Conservation (phyloP, 805 yeast genomes). For the Candida mattraensis region DNA sequence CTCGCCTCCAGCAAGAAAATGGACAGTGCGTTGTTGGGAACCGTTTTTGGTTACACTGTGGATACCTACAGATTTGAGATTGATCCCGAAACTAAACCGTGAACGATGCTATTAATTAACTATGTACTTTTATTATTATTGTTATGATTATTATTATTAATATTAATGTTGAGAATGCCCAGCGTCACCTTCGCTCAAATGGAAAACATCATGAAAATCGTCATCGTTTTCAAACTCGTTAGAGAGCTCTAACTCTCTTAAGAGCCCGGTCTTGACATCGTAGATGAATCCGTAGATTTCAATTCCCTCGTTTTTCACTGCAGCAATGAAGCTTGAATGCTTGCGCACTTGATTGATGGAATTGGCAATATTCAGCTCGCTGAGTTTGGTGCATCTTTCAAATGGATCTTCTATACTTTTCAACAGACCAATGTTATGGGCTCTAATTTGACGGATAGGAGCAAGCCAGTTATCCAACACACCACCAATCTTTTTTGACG, state of each 20-base stretch:
- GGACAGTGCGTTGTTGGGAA: conserved; percentile 12
- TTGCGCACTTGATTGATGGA: conserved; percentile 68
- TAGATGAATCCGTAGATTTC: conserved; percentile 83
- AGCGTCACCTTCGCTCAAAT: conserved; percentile 19
- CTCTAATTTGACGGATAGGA: conserved; percentile 67
- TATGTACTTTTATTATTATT: conserved; percentile 9
- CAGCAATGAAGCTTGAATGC: conserved; percentile 68
- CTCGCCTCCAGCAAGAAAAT: conserved; percentile 26
- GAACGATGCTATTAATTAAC: background rate
- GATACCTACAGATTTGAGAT: conserved; percentile 19
- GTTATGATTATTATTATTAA: conserved; percentile 1
- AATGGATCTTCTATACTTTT: conserved; percentile 49
- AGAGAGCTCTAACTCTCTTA: conserved; percentile 38
- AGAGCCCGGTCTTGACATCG: conserved; percentile 74
- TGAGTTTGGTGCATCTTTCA: conserved; percentile 58
- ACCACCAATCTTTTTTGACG: conserved; percentile 63
- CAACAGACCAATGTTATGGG: conserved; percentile 52
- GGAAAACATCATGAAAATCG: conserved; percentile 28
- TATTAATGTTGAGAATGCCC: conserved; percentile 10
- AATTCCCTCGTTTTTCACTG: conserved; percentile 58
- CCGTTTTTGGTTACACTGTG: conserved; percentile 20
- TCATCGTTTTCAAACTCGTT: conserved; percentile 23
- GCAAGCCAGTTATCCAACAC: conserved; percentile 72
- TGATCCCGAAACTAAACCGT: conserved; percentile 1
- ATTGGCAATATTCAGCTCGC: conserved; percentile 71